Evolutionary conservation across 345 rosid species (phyloP), one percentile per base, ranked within the genome.

Genomic region (Cardamine occulta): DNA sequence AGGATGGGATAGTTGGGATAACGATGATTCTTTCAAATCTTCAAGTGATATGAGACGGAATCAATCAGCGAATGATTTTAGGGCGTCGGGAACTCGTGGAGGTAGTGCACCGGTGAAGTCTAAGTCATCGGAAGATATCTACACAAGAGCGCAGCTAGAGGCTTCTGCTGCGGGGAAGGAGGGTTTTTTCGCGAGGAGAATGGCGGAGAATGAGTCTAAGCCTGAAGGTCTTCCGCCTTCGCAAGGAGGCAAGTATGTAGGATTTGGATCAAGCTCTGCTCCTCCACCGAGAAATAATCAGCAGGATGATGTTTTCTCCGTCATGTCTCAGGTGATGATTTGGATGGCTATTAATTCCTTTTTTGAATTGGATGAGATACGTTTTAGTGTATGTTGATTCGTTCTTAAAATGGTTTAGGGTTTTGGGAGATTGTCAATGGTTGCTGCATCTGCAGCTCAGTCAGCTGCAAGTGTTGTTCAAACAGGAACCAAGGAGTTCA

Each of bases 181-280:
- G 55, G 45, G 80, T n/a, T 95, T 92, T 80, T 95, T 92, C 15
- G 89, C 98, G 2, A 72, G 79, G 52, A 92, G 83, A 74, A 78
- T 87, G 77, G 85, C 82, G 7, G 99, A 92, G 82, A 92, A 95
- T 72, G 94, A 90, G 63, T 79, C 89, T 4, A 83, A 86, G 73
- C 98, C 99, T 1, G 98, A 92, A 17, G 99, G 94, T 1, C 18
- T 95, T 34, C 97, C 97, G 3, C 99, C 99, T 1, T 90, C 99
- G 2, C 92, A 87, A 70, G 98, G 98, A 0, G 99, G 99, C 21
- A 95, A 90, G 82, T 92, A 90, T 75, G 97, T 92, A 0, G 99
- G 99, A 28, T 95, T 92, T 49, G 99, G 99, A 73, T 95, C 98
- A 13, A 83, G 86, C 71, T 87, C 96, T 10, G 70, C 85, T 51